Evolutionary conservation across 2,329 filamentous ascomycete species (phyloP).

Genomic region (Fusarium annulatum): DNA sequence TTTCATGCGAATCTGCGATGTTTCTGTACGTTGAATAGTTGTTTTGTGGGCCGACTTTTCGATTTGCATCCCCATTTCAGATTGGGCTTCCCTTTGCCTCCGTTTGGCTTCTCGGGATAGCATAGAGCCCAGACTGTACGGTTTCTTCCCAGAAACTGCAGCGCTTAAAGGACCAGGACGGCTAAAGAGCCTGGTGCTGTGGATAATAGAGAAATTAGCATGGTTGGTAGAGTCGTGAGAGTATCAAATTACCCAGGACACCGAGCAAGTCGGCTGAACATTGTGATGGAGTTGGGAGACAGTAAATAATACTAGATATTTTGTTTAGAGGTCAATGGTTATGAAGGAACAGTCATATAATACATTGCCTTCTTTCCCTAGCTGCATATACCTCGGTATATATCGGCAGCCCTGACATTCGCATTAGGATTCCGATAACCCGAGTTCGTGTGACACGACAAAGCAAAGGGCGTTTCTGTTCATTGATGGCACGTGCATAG

Average conservation of each 20-base stretch:
- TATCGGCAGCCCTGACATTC: conserved; percentile 34
- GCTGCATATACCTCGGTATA: conserved; percentile 24
- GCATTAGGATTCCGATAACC: conserved; percentile 26
- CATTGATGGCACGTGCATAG: neutral
- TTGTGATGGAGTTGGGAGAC: conserved; percentile 5
- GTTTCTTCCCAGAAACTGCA: neutral
- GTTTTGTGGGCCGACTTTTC: neutral
- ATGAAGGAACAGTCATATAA: neutral
- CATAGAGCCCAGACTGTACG: neutral
- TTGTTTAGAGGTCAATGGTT: neutral
- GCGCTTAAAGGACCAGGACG: conserved; percentile 12
- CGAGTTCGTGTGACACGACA: conserved; percentile 14
- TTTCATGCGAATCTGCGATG: conserved; percentile 27
- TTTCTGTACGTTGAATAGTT: conserved; percentile 23
- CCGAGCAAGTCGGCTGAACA: conserved; percentile 38
- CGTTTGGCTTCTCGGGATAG: neutral
- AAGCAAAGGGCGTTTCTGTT: conserved; percentile 25
- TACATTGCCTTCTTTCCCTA: neutral
- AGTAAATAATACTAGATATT: neutral
- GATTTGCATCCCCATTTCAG: neutral
- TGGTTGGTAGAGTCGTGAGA: neutral
- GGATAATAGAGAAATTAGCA: conserved; percentile 18
- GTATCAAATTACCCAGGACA: conserved; percentile 26
- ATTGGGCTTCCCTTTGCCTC: neutral
- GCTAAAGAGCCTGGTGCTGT: conserved; percentile 29